These are phyloP conservation scores for Thelephora terrestris DNA, from an alignment of 1,284 basidiomycete species.

Conservation along the genomic window DNA sequence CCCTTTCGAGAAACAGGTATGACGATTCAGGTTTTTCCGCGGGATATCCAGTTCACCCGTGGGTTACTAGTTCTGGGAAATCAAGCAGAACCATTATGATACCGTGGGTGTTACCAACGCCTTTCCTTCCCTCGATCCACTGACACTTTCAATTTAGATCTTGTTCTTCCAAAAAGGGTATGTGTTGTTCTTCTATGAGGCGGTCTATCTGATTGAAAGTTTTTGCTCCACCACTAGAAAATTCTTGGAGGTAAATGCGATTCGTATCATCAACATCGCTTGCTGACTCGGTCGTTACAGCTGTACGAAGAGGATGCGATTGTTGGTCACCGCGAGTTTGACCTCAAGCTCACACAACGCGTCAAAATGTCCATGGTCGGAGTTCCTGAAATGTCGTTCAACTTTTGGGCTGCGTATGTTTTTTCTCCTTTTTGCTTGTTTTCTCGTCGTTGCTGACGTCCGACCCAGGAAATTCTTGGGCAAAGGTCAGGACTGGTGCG, in stretches of 20 bases:
- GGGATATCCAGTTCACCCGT: neutral
- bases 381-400: constrained; percentile 91
- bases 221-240: constrained; percentile 32
- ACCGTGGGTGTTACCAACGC: constrained; percentile 37
- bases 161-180: constrained; percentile 97
- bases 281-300: constrained; percentile 31
- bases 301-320: constrained; percentile 94
- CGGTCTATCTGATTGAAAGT: constrained; percentile 3
- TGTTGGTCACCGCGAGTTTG: constrained; percentile 86
- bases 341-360: constrained; percentile 81
- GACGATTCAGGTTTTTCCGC: constrained; percentile 11
- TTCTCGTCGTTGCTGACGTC: neutral
- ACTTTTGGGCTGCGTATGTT: constrained; percentile 82
- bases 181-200: constrained; percentile 21
- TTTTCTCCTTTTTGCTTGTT: constrained; percentile 2
- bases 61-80: constrained; percentile 81
- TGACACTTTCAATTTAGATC: constrained; percentile 34
- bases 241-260: constrained; percentile 48
- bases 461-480: constrained; percentile 62
- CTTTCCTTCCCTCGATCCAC: constrained; percentile 6
- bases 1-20: constrained; percentile 88
- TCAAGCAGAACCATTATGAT: constrained; percentile 93
- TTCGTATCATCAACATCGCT: constrained; percentile 8
- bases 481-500: constrained; percentile 38
- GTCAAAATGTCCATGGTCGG: constrained; percentile 99